A percentile compares a stretch with the other conserved stretches of the same genome.
Conservation (phyloP, 1,139 yeast species). For the Eremothecium sinecaudum region DNA sequence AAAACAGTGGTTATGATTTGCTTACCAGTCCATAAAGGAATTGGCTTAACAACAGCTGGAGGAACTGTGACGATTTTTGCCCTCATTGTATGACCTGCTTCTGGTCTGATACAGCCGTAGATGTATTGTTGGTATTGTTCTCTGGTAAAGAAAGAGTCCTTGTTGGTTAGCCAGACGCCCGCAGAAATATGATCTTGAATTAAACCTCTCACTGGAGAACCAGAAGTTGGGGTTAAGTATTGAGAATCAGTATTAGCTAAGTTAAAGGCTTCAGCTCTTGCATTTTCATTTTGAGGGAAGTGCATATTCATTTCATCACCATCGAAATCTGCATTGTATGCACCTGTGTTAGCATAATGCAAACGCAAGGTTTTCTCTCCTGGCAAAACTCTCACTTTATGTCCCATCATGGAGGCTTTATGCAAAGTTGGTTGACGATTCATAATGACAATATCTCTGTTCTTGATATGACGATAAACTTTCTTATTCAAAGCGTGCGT, state of each 20-base stretch:
- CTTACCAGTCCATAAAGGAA: conserved; percentile 96
- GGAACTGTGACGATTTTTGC: conserved; percentile 70
- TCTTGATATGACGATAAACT: conserved; percentile 87
- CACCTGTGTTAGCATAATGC: conserved; percentile 98
- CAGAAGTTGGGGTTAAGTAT: conserved; percentile 95
- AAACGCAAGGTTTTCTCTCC: conserved; percentile 94
- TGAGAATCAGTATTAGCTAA: conserved; percentile 96
- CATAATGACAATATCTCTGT: conserved; percentile 94
- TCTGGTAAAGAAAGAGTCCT: conserved; percentile 83
- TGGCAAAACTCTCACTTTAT: conserved; percentile 90
- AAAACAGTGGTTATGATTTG: conserved; percentile 88
- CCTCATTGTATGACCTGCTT: conserved; percentile 89
- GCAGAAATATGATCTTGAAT: conserved; percentile 99
- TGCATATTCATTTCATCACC: conserved; percentile 99
- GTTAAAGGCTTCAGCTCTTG: conserved; percentile 90
- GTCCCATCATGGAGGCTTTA: conserved; percentile 99
- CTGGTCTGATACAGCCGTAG: conserved; percentile 92
- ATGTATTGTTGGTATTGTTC: conserved; percentile 89
- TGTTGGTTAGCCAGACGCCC: conserved; percentile 95
- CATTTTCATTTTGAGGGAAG: conserved; percentile 97
- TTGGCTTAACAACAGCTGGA: conserved; percentile 82
- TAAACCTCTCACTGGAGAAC: conserved; percentile 95
- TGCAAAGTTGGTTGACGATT: conserved; percentile 98
- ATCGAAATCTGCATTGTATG: conserved; percentile 97
- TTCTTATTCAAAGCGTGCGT: conserved; percentile 68